Conservation (phyloP, 2,329 filamentous ascomycete species). For the Ambrosiella cleistominuta region DNA sequence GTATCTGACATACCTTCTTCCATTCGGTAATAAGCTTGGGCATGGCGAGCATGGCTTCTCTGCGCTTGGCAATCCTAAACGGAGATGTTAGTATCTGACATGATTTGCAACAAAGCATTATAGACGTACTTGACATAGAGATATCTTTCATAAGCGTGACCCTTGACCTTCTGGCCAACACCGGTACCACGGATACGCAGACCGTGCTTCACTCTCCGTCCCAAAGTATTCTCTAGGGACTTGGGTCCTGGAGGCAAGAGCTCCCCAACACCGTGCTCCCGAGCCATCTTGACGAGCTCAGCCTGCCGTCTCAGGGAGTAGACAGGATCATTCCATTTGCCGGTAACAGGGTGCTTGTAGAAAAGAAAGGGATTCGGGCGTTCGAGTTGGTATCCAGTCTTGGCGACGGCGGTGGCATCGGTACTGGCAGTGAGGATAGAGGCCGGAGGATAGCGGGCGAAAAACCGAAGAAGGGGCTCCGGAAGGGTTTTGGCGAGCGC, state of each 20-base stretch:
- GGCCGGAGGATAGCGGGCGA: conserved; percentile 71
- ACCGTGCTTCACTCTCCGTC: conserved; percentile 59
- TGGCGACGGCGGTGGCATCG: conserved; percentile 20
- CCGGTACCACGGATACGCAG: conserved; percentile 82
- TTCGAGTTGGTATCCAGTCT: conserved; percentile 35
- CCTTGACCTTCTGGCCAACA: conserved; percentile 85
- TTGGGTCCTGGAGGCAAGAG: conserved; percentile 63
- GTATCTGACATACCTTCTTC: conserved; percentile 54
- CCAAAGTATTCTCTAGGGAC: conserved; percentile 52
- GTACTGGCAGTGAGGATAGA: conserved; percentile 33
- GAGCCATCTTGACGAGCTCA: conserved; percentile 73
- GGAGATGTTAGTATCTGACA: background rate
- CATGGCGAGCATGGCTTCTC: conserved; percentile 89
- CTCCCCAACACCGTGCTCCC: conserved; percentile 61
- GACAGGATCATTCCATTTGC: conserved; percentile 66
- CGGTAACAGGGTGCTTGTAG: conserved; percentile 59
- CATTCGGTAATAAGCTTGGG: conserved; percentile 77
- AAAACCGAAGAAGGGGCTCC: conserved; percentile 63
- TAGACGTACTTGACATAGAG: conserved; percentile 51
- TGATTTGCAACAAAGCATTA: background rate
- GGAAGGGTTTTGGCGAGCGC: conserved; percentile 58
- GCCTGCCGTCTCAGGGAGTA: conserved; percentile 78
- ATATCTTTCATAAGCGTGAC: conserved; percentile 79
- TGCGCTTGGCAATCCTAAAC: conserved; percentile 66
- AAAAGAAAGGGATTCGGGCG: conserved; percentile 67